Evolutionary conservation across 2,329 filamentous ascomycete genomes (phyloP).

Genomic region (Tolypocladium tundrense): DNA sequence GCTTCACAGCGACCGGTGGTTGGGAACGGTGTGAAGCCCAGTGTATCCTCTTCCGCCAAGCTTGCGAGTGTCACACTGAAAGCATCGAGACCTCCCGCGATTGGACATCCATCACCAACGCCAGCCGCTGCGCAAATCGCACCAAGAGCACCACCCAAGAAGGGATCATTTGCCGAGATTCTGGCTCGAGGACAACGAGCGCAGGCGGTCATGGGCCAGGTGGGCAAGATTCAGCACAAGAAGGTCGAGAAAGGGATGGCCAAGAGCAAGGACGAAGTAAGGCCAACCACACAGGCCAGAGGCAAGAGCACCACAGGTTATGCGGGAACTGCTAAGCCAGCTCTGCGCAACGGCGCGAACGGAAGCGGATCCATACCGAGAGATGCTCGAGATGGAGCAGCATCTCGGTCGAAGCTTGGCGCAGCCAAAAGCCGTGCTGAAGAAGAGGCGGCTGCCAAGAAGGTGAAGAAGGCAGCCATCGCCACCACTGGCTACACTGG

Average conservation of each 20-base stretch:
- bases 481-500: constrained; percentile 58
- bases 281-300: constrained; percentile 17
- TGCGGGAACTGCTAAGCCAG: constrained; percentile 20
- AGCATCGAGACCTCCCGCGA: constrained; percentile 8
- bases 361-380: constrained; percentile 7
- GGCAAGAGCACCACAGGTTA: constrained; percentile 15
- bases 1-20: neutral
- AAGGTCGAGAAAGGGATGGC: constrained; percentile 52
- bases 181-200: constrained; percentile 61
- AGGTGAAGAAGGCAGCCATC: constrained; percentile 48
- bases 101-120: constrained; percentile 13
- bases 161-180: constrained; percentile 65
- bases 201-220: constrained; percentile 47
- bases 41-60: constrained; percentile 12
- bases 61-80: constrained; percentile 13
- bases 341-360: constrained; percentile 12
- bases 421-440: constrained; percentile 12
- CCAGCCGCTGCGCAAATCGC: constrained; percentile 27
- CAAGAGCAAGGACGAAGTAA: constrained; percentile 40
- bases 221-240: constrained; percentile 68
- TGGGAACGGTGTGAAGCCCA: constrained; percentile 4
- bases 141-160: constrained; percentile 47
- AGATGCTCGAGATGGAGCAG: neutral
- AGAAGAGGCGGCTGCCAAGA: constrained; percentile 39
- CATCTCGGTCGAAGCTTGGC: constrained; percentile 1